phyloP scores from a whole-genome alignment of 441 rosid species.

The Mallotus japonicus region DNA sequence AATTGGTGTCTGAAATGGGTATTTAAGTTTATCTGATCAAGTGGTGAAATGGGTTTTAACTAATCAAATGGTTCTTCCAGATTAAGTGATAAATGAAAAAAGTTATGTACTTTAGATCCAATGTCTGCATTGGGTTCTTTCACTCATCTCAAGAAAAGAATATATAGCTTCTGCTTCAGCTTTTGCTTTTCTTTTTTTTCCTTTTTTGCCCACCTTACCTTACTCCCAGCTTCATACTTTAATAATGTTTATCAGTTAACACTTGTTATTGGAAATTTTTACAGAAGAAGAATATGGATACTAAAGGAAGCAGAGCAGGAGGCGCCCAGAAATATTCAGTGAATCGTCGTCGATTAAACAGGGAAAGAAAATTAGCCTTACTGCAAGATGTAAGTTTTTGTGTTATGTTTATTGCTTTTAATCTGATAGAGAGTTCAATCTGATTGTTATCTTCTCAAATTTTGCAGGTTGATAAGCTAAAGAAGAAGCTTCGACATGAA shows the following conservation, averaged over 20 bases:
- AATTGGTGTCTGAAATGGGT: slow-evolving; percentile 8
- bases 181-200: slow-evolving; percentile 10
- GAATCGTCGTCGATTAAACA: slow-evolving; percentile 57
- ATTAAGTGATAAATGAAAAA: slow-evolving; percentile 20
- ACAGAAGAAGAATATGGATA: slow-evolving; percentile 53
- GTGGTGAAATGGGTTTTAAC: neutral
- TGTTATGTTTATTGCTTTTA: neutral
- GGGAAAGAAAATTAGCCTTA: slow-evolving; percentile 73
- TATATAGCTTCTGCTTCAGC: slow-evolving; percentile 38
- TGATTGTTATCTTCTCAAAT: slow-evolving; percentile 18
- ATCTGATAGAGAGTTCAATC: neutral
- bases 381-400: slow-evolving; percentile 65
- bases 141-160: slow-evolving; percentile 65
- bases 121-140: slow-evolving; percentile 43
- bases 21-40: neutral
- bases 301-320: slow-evolving; percentile 33
- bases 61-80: slow-evolving; percentile 8
- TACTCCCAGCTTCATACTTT: neutral
- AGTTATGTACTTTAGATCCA: slow-evolving; percentile 49
- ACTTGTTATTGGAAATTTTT: slow-evolving; percentile 25
- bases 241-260: slow-evolving; percentile 22
- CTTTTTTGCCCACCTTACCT: neutral
- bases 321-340: slow-evolving; percentile 45
- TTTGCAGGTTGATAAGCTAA: slow-evolving; percentile 77
- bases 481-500: slow-evolving; percentile 75